A percentile compares a stretch with the other conserved stretches of the same genome.
Evolutionary conservation across 768 basidiomycete species (phyloP).

Genomic region (Boletus coccyginus): DNA sequence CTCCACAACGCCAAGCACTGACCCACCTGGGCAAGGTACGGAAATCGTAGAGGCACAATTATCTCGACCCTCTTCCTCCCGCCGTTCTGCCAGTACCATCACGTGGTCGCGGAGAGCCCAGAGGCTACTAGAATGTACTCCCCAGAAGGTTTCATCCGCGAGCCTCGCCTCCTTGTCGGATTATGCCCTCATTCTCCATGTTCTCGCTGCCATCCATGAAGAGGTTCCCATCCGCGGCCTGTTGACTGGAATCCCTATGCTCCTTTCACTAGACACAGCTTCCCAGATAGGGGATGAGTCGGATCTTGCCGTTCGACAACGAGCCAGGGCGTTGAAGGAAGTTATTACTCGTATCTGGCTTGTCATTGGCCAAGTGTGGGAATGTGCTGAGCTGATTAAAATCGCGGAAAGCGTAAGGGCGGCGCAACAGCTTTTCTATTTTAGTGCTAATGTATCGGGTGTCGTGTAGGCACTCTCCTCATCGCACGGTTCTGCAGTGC

Average conservation of each 20-base stretch:
- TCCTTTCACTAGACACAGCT: constrained; percentile 66
- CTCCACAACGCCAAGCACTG: constrained; percentile 34
- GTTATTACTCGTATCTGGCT: constrained; percentile 65
- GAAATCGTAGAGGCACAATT: constrained; percentile 22
- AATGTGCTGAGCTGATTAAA: constrained; percentile 48
- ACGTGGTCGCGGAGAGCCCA: constrained; percentile 57
- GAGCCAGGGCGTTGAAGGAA: constrained; percentile 56
- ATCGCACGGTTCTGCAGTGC: constrained; percentile 35
- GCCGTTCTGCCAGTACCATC: constrained; percentile 47
- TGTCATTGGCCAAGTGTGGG: constrained; percentile 70
- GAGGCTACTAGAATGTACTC: constrained; percentile 49
- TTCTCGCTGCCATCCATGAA: constrained; percentile 66
- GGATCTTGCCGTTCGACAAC: constrained; percentile 39
- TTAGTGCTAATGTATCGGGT: constrained; percentile 14
- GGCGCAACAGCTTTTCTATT: constrained; percentile 11
- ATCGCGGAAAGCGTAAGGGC: constrained; percentile 54
- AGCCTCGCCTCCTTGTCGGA: constrained; percentile 67
- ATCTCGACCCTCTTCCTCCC: constrained; percentile 37
- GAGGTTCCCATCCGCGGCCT: constrained; percentile 74
- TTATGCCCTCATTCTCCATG: constrained; percentile 65
- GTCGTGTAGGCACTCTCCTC: constrained; percentile 44
- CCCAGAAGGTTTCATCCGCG: constrained; percentile 41
- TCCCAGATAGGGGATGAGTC: constrained; percentile 41
- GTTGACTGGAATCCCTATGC: constrained; percentile 80
- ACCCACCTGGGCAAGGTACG: constrained; percentile 20